Conservation (phyloP, 192 early-diverging fungal genomes). For the Mortierella antarctica region DNA sequence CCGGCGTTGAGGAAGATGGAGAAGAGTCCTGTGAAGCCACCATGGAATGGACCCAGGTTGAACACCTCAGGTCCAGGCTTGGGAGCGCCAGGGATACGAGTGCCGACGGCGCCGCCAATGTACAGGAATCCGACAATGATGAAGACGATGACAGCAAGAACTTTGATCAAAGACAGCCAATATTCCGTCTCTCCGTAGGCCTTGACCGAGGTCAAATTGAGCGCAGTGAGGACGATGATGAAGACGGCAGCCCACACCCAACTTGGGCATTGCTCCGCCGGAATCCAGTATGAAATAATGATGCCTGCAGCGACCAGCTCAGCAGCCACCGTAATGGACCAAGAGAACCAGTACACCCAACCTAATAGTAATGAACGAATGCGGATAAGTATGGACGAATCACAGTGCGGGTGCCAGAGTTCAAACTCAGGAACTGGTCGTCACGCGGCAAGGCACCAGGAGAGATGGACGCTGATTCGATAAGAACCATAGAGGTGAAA, state of each 20-base stretch:
- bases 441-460: too few relatives aligned
- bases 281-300: constrained; percentile 71
- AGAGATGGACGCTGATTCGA: too few relatives aligned
- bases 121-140: constrained; percentile 78
- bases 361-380: constrained; percentile 23
- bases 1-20: constrained; percentile 79
- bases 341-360: constrained; percentile 79
- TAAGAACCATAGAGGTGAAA: too few relatives aligned
- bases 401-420: too few relatives aligned
- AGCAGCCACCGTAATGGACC: constrained; percentile 73
- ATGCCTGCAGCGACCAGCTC: constrained; percentile 81
- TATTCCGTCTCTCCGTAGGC: constrained; percentile 90
- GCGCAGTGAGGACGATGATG: constrained; percentile 66
- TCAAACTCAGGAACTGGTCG: too few relatives aligned
- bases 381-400: too few relatives aligned
- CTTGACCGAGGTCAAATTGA: constrained; percentile 75
- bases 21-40: constrained; percentile 71
- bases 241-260: constrained; percentile 66
- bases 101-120: constrained; percentile 68
- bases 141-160: constrained; percentile 80
- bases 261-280: constrained; percentile 22
- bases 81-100: constrained; percentile 61
- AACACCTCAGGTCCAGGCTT: constrained; percentile 42
- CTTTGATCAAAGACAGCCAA: constrained; percentile 81
- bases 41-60: constrained; percentile 65